phyloP scores from a whole-genome alignment of 2,329 filamentous ascomycete genomes.

The Myriangium duriaei region DNA sequence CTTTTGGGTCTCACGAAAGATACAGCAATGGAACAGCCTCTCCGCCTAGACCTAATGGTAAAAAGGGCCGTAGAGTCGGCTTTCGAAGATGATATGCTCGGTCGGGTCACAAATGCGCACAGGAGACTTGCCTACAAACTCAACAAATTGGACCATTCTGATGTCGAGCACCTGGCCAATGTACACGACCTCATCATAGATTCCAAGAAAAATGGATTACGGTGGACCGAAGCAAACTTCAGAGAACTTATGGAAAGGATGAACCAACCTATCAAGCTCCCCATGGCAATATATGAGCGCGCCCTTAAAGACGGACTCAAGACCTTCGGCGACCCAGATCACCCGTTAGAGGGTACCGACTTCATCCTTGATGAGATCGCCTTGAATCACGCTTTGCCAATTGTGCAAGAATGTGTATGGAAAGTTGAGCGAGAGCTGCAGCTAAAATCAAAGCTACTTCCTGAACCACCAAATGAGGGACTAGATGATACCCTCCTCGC shows the following conservation, averaged over 20 bases:
- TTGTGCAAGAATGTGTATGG: constrained; percentile 13
- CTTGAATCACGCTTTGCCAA: constrained; percentile 17
- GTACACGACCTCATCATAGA: constrained; percentile 35
- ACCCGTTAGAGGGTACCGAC: too few relatives aligned
- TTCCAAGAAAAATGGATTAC: constrained; percentile 34
- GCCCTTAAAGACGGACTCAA: constrained; percentile 16
- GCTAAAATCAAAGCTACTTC: background rate
- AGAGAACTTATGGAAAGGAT: constrained; percentile 39
- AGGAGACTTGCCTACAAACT: constrained; percentile 47
- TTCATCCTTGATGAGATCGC: constrained; percentile 51
- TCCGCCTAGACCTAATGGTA: constrained; percentile 36
- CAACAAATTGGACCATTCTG: constrained; percentile 19
- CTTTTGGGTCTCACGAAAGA: constrained; percentile 25
- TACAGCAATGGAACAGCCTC: too few relatives aligned
- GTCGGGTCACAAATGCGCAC: constrained; percentile 51
- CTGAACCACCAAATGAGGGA: background rate
- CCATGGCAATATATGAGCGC: constrained; percentile 22
- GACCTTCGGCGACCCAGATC: background rate
- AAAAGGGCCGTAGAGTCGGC: constrained; percentile 45
- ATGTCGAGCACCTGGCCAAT: constrained; percentile 14
- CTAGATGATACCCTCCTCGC: constrained; percentile 10
- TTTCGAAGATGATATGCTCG: constrained; percentile 45
- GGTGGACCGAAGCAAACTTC: constrained; percentile 34
- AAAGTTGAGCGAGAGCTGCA: constrained; percentile 10
- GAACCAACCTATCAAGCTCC: constrained; percentile 37